Evolutionary conservation across 2,329 filamentous ascomycete species (phyloP), one percentile per base, ranked within the genome.

Genomic region (Incumbomyces lentus): DNA sequence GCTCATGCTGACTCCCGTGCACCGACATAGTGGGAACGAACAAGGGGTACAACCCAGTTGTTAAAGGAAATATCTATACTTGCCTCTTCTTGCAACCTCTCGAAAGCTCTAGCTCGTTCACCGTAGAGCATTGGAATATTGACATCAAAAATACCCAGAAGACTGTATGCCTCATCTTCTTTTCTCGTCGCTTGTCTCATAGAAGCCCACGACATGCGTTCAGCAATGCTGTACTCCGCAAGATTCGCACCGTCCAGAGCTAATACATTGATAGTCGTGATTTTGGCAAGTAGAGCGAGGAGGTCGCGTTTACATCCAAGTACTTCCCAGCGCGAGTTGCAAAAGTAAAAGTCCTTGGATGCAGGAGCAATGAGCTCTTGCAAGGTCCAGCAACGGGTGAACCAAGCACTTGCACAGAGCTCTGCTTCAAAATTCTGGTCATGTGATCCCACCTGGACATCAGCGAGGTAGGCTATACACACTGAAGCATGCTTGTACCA

Each of bases 81-180:
- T 26, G 22, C 22, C 49, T 49, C 46, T 47, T 53, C 51, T 29
- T 54, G 46, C 10, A 55, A 48, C 10, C 52, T 30, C n/a, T 38
- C 29, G 19, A 60, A 60, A 8, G 57, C 58, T 13, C 49, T 53
- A 4, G 47, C 44, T 3, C 57, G 53, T 32, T 60, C 58, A 3
- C 69, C 69, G 40, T 71, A 72, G 0, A 70, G 40, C 3, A 70
- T 51, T 0, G 67, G 62, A 62, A 72, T 68, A 33, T 66, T 61
- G 16, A 72, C 58, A 1, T 58, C 58, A 14, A 72, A 71, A 0
- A 72, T 58, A 0, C 69, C 69, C 2, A 72, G 46, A 0, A 72
- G 53, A 7, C 61, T 68, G 33, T 72, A 72, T 0, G 67, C 66
- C 12, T 59, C 58, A 31, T 71, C 69, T 37, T 72, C 68, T 0